phyloP scores from a whole-genome alignment of 2,329 filamentous ascomycete species.

The Cladophialophora bantiana region DNA sequence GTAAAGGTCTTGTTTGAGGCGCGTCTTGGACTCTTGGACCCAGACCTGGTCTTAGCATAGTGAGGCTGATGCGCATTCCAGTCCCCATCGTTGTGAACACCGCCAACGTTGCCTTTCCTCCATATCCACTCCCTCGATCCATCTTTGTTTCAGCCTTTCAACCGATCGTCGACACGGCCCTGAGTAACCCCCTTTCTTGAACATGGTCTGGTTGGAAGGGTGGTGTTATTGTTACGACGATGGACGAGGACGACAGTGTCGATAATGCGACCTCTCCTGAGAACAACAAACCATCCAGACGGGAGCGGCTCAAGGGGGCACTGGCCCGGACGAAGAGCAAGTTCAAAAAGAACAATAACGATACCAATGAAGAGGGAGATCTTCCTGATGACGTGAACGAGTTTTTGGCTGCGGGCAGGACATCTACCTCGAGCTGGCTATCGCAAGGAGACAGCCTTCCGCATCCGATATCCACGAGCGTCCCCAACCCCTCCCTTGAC shows the following conservation, averaged over 20 bases:
- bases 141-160: conserved; percentile 30
- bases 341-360: conserved; percentile 36
- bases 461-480: conserved; percentile 4
- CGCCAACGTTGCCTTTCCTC: conserved; percentile 3
- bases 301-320: conserved; percentile 38
- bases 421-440: conserved; percentile 32
- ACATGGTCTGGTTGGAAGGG: conserved; percentile 24
- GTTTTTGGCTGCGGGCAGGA: conserved; percentile 37
- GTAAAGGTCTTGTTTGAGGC: background rate
- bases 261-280: conserved; percentile 23
- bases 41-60: background rate
- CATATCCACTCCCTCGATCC: conserved; percentile 21
- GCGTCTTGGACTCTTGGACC: conserved; percentile 4
- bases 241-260: conserved; percentile 37
- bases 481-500: conserved; percentile 8
- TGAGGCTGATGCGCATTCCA: conserved; percentile 11
- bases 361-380: conserved; percentile 26
- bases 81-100: background rate
- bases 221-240: conserved; percentile 21
- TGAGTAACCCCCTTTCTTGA: conserved; percentile 12
- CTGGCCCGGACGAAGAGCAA: conserved; percentile 39
- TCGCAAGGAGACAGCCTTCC: conserved; percentile 15
- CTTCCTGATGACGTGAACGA: conserved; percentile 38
- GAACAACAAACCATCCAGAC: conserved; percentile 30
- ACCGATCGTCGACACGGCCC: background rate